Base-by-base conservation (phyloP, 495 filamentous ascomycete genomes). In the Penicillium herquei region DNA sequence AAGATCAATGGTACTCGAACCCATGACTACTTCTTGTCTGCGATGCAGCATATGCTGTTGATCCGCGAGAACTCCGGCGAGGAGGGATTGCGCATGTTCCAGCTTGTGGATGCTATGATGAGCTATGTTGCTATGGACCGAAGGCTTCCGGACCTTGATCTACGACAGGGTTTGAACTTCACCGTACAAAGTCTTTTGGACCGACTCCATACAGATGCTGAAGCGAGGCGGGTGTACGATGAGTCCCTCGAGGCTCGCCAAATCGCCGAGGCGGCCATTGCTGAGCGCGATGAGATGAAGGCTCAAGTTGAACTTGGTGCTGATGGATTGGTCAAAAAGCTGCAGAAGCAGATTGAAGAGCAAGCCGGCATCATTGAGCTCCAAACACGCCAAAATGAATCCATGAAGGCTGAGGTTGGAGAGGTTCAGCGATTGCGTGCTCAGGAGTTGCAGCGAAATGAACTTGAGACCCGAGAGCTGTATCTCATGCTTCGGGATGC, bases 71-170 rank as follows among this genome's bases (percentile, higher is more conserved):
- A 94, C 59, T 90, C 93, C 46, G 87, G 88, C 37, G 94, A 98
- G 68, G 94, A 98, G 69, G 82, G 92, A 35, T 72, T 97, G 33
- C 86, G 92, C 32, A 95, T 97, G 91, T 98, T 98, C 76, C 94
- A 98, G 78, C 83, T 98, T 9, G 93, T 98, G 8, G 94, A 98
- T 68, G 86, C 90, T 8, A 98, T 98, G 90, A 85, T 98, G 56
- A 96, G 90, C 74, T 98, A 98, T 70, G 94, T 98, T 54, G 94
- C 92, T 53, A 98, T 98, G 95, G 94, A 98, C 70, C 86, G 94
- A 58, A 83, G 94, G 49, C 71, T 98, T 56, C 95, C 94, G 40
- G 92, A 98, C 73, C 91, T 98, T 81, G 94, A 98, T 66, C 84
- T 98, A 52, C 96, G 96, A 72, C 92, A 96, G 64, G 96, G 92